Base-by-base conservation (phyloP, 352 stramenopile genomes). In the Blastocystis sp. region DNA sequence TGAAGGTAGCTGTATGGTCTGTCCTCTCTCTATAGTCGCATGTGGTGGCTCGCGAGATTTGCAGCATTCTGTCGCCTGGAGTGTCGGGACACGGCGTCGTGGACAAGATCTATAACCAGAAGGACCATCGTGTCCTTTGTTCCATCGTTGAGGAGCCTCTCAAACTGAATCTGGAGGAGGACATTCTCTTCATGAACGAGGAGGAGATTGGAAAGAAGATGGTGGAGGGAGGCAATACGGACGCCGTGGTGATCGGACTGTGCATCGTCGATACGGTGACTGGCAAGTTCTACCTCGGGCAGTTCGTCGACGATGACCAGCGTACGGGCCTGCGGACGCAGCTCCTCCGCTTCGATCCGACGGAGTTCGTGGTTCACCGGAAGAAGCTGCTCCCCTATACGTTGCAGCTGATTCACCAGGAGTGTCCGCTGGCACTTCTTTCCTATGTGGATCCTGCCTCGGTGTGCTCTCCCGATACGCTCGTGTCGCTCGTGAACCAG, bases 261-360 rank as follows among this genome's bases (percentile, higher is more conserved):
- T 97, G 92, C 48, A 90, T 97, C 67, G 91, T 97, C 3, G 94
- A 99, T 89, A 95, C 93, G 34, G 69, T 64, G n/a, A 21, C 63
- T 0, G 94, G 92, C 1, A 91, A 90, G 0, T 94, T 99, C 53
- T 94, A 94, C 46, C 64, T 99, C 1, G 94, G 94, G 4, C 93
- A 98, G 87, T 99, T 99, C 91, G 91, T 94, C 14, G 96, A 99
- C 89, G 94, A 97, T 76, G 89, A 93, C 38, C 92, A 98, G 73
- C 92, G 94, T 59, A 94, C 95, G 63, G 90, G 94, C 0, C 90
- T 99, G 69, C 93, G 97, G 79, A 99, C 96, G 27, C 88, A 99
- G 8, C 91, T 99, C 40, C 91, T 92, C 42, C 91, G 94, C 73
- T 94, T 93, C 75, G 87, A 91, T 72, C 90, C 90, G 34, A 92